These are phyloP conservation scores for Sindora glabra DNA, from an alignment of 306 rosid species.

Conservation along the genomic window DNA sequence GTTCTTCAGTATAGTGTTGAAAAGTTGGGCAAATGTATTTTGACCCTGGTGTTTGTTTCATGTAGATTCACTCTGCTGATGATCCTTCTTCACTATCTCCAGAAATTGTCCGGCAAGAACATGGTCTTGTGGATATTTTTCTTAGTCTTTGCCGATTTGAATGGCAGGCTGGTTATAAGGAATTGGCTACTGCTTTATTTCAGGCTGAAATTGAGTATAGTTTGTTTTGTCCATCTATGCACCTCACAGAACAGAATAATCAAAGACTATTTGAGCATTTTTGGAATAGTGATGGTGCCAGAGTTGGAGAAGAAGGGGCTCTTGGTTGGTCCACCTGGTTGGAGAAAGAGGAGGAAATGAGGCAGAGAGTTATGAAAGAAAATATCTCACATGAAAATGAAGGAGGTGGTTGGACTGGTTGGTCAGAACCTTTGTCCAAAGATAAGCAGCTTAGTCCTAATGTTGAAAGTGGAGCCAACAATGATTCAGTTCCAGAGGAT, in stretches of 20 bases:
- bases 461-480: constrained; percentile 26
- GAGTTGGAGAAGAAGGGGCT: constrained; percentile 93
- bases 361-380: constrained; percentile 59
- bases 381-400: constrained; percentile 42
- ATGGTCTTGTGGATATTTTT: constrained; percentile 88
- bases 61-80: constrained; percentile 48
- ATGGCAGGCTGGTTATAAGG: constrained; percentile 93
- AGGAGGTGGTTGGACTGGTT: constrained; percentile 96
- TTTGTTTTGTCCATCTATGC: constrained; percentile 83
- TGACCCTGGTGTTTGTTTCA: constrained; percentile 4
- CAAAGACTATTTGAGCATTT: constrained; percentile 81
- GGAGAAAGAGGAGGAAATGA: constrained; percentile 88
- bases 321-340: constrained; percentile 94
- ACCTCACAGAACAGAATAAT: constrained; percentile 69
- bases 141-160: constrained; percentile 82
- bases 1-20: too few relatives aligned
- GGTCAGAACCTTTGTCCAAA: constrained; percentile 70
- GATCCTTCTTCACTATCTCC: constrained; percentile 42
- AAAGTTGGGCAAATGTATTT: not conserved
- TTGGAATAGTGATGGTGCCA: constrained; percentile 70
- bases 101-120: constrained; percentile 61
- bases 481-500: constrained; percentile 39
- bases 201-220: constrained; percentile 96
- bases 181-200: constrained; percentile 82
- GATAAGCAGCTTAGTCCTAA: constrained; percentile 22